Conservation (phyloP, 1,284 basidiomycete species). For the Pseudomicrostroma phylloplanum region DNA sequence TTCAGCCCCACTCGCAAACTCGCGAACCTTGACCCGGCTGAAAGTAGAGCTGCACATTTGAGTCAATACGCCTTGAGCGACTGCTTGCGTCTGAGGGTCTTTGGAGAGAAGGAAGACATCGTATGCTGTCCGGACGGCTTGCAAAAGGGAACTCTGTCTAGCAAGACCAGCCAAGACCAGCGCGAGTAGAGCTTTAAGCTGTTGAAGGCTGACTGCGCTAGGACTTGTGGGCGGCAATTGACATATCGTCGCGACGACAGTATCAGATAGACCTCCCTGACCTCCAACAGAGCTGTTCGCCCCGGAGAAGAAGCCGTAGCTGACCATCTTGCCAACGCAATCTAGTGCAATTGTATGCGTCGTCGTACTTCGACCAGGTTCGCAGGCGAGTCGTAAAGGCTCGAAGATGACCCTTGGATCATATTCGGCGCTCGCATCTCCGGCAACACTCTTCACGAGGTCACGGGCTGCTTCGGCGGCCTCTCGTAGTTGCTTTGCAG, state of each 20-base stretch:
- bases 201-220: conserved; percentile 34
- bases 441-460: conserved; percentile 41
- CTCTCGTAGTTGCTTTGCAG: conserved; percentile 37
- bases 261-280: conserved; percentile 27
- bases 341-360: conserved; percentile 44
- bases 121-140: conserved; percentile 54
- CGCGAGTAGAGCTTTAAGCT: conserved; percentile 49
- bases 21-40: conserved; percentile 24
- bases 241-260: conserved; percentile 49
- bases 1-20: too few relatives aligned
- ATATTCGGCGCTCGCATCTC: conserved; percentile 9
- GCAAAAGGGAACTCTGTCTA: conserved; percentile 46
- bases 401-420: conserved; percentile 49
- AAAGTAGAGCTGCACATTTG: conserved; percentile 50
- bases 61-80: conserved; percentile 46
- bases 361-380: conserved; percentile 31
- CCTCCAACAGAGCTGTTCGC: conserved; percentile 21
- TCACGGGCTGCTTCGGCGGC: conserved; percentile 37
- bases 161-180: conserved; percentile 44
- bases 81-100: conserved; percentile 43
- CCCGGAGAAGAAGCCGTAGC: conserved; percentile 49
- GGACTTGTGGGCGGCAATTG: conserved; percentile 8
- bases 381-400: conserved; percentile 45
- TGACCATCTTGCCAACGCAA: conserved; percentile 49
- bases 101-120: conserved; percentile 48